phyloP scores from a whole-genome alignment of 495 filamentous ascomycete genomes.

The Immersiella caudata region DNA sequence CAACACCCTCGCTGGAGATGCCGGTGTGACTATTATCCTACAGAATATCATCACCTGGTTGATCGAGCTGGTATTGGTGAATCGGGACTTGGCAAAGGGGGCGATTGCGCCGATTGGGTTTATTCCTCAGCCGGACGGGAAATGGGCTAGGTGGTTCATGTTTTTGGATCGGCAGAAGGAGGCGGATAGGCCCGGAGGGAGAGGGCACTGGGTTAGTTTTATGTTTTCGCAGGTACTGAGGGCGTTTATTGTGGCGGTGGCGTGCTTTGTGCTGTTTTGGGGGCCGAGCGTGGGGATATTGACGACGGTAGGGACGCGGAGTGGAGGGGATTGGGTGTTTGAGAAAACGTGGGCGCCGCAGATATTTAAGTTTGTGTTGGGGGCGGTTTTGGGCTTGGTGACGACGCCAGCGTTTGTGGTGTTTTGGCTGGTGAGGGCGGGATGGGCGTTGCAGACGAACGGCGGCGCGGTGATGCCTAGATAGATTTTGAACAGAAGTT shows the following conservation, averaged over 20 bases:
- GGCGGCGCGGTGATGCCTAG: background rate
- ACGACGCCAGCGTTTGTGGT: constrained; percentile 44
- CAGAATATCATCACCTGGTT: constrained; percentile 42
- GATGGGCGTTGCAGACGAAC: constrained; percentile 36
- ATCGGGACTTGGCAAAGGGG: constrained; percentile 40
- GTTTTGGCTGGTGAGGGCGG: constrained; percentile 47
- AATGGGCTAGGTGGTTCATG: constrained; percentile 42
- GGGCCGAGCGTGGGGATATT: constrained; percentile 36
- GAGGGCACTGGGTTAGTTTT: constrained; percentile 31
- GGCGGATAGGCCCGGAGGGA: constrained; percentile 28
- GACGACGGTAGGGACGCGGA: constrained; percentile 28
- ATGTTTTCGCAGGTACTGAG: constrained; percentile 27
- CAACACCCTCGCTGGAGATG: constrained; percentile 49
- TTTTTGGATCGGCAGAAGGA: constrained; percentile 38
- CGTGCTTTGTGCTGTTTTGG: constrained; percentile 32
- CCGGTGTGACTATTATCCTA: constrained; percentile 40
- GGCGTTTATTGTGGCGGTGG: constrained; percentile 36
- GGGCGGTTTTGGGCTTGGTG: constrained; percentile 42
- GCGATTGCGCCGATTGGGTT: constrained; percentile 46
- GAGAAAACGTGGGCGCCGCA: constrained; percentile 43
- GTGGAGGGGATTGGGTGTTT: constrained; percentile 45
- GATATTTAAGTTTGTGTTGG: constrained; percentile 48
- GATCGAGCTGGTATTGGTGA: constrained; percentile 37
- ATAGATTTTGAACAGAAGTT: background rate
- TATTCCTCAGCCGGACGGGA: constrained; percentile 32